Evolutionary conservation across 2,329 filamentous ascomycete species (phyloP).

Genomic region (Neonectria magnoliae): DNA sequence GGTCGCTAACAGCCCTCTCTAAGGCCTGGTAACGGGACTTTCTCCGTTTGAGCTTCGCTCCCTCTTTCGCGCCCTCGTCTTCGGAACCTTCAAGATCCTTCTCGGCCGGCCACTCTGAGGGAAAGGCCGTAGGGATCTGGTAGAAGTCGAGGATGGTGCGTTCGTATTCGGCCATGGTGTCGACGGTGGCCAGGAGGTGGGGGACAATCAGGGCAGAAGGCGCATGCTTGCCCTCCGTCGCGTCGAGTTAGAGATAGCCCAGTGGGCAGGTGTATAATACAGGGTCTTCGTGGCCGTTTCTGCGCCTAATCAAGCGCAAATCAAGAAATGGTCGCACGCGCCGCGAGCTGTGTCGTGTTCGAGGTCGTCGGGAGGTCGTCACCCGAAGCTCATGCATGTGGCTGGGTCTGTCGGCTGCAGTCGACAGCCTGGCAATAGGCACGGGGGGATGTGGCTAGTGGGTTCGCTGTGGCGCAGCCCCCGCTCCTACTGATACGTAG

Average conservation of each 20-base stretch:
- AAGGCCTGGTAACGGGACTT: slow-evolving; percentile 88
- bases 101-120: slow-evolving; percentile 86
- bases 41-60: slow-evolving; percentile 63
- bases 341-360: slow-evolving; percentile 7
- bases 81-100: slow-evolving; percentile 76
- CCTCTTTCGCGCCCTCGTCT: slow-evolving; percentile 62
- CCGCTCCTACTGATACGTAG: no score
- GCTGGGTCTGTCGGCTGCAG: slow-evolving; percentile 5
- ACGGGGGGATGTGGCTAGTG: slow-evolving; percentile 12
- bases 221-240: slow-evolving; percentile 18
- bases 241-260: neutral
- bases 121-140: slow-evolving; percentile 81
- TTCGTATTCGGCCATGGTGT: slow-evolving; percentile 75
- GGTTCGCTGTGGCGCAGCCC: slow-evolving; percentile 5
- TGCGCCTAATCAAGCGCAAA: neutral
- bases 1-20: slow-evolving; percentile 76
- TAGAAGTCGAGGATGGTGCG: slow-evolving; percentile 88
- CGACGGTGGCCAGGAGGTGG: slow-evolving; percentile 28
- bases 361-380: slow-evolving; percentile 9
- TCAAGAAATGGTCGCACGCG: neutral
- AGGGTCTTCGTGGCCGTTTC: neutral
- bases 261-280: neutral
- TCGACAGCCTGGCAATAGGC: slow-evolving; percentile 12
- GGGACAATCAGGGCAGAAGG: slow-evolving; percentile 25
- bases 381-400: slow-evolving; percentile 22